These are phyloP conservation scores for Otatea glauca DNA, from an alignment of 176 grass and related monocot genomes.

Conservation along the genomic window DNA sequence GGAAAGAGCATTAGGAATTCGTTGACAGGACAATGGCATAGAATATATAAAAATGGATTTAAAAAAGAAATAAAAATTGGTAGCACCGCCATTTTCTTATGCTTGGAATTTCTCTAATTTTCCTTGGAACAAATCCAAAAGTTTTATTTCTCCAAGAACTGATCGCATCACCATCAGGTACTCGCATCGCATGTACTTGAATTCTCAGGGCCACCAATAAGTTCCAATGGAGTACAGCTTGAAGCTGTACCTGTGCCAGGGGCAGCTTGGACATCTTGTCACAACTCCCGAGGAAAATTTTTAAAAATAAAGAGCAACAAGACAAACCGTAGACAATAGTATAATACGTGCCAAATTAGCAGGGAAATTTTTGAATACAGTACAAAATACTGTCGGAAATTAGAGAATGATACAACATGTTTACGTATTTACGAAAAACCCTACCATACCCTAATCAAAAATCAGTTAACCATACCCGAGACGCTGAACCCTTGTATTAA, in stretches of 20 bases:
- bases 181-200: background rate
- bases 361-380: no score
- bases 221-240: slow-evolving; percentile 43
- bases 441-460: no score
- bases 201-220: background rate
- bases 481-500: no score
- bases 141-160: slow-evolving; percentile 3
- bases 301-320: background rate
- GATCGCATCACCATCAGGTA: slow-evolving; percentile 34
- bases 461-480: no score
- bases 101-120: background rate
- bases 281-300: background rate
- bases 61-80: no score
- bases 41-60: no score
- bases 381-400: no score
- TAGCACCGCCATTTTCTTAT: background rate
- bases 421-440: no score
- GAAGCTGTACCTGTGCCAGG: slow-evolving; percentile 33
- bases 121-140: slow-evolving; percentile 19
- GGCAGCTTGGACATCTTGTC: slow-evolving; percentile 32
- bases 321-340: background rate
- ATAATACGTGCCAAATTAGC: background rate
- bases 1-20: background rate
- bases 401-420: no score
- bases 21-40: background rate